phyloP scores from a whole-genome alignment of 2,329 filamentous ascomycete genomes.

The Didymella segeticola region DNA sequence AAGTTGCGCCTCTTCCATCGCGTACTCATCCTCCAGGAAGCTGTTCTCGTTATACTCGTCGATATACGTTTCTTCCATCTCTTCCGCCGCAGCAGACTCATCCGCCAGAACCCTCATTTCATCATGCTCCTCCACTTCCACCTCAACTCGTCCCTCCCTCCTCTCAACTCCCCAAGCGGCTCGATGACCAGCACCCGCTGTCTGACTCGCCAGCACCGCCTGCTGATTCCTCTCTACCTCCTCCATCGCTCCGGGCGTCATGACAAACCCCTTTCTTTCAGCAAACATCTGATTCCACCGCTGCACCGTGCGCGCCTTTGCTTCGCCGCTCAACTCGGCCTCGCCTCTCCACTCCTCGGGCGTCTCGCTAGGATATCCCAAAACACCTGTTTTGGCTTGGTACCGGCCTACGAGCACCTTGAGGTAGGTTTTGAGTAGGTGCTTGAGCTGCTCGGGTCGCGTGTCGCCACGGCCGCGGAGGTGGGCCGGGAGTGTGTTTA shows the following conservation, averaged over 20 bases:
- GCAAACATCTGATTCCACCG: constrained; percentile 29
- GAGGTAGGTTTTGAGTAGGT: constrained; percentile 34
- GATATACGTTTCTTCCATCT: background rate
- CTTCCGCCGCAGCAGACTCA: background rate
- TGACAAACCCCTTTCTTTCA: constrained; percentile 6
- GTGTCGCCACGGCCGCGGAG: background rate
- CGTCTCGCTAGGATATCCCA: background rate
- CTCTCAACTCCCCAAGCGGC: constrained; percentile 16
- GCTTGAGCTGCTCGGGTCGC: constrained; percentile 4
- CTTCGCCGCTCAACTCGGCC: constrained; percentile 17
- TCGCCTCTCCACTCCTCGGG: background rate
- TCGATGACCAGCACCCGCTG: background rate
- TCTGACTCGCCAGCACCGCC: constrained; percentile 1
- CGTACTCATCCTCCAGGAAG: background rate
- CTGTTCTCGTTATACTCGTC: background rate
- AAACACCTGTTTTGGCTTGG: constrained; percentile 19
- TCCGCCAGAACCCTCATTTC: constrained; percentile 26
- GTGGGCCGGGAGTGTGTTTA: constrained; percentile 35
- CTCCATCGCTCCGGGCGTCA: background rate
- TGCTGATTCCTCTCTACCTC: constrained; percentile 18
- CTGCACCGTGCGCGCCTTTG: constrained; percentile 34
- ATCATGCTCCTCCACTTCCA: constrained; percentile 28
- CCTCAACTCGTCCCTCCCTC: constrained; percentile 18
- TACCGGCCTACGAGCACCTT: constrained; percentile 35
- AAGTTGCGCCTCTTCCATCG: too few species aligned